A percentile compares a stretch with the other conserved stretches of the same genome.
These are phyloP conservation scores for Quercus dentata DNA, from an alignment of 306 rosid genomes.

Conservation along the genomic window DNA sequence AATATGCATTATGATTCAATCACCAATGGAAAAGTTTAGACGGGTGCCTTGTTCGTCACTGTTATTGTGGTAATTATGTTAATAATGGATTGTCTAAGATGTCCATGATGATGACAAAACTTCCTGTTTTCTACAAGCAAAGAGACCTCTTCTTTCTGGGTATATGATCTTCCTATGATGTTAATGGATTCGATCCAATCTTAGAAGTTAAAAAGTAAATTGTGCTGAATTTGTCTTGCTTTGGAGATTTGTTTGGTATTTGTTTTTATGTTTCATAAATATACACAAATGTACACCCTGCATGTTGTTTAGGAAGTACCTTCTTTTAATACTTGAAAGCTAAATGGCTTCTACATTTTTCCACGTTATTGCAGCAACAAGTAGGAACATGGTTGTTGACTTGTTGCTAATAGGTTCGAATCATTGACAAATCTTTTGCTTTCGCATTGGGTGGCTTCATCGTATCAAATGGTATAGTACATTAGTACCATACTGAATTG, in stretches of 20 bases:
- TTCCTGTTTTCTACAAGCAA: too few species aligned
- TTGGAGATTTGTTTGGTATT: too few species aligned
- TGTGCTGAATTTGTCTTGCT: not conserved
- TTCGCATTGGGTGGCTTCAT: constrained; percentile 36
- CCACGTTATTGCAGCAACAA: constrained; percentile 37
- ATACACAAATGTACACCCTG: not conserved
- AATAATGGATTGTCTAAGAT: too few species aligned
- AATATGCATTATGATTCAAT: not conserved
- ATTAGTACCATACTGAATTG: too few species aligned
- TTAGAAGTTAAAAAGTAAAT: constrained; percentile 36
- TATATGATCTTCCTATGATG: constrained; percentile 48
- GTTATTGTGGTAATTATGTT: not conserved
- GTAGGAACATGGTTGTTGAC: constrained; percentile 10
- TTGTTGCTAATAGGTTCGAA: constrained; percentile 40
- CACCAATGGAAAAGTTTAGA: constrained; percentile 39
- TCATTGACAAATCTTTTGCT: constrained; percentile 26
- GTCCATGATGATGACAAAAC: constrained; percentile 19
- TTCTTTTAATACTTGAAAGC: not conserved
- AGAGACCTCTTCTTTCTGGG: constrained; percentile 31
- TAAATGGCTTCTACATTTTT: constrained; percentile 55
- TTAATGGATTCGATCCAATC: constrained; percentile 35
- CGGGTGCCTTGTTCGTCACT: constrained; percentile 51
- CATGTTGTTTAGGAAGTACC: constrained; percentile 36
- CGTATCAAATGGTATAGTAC: constrained; percentile 25
- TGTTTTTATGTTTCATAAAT: not conserved